These are phyloP conservation scores for Aspergillus bombycis DNA, from an alignment of 2,329 filamentous ascomycete genomes.

Conservation along the genomic window DNA sequence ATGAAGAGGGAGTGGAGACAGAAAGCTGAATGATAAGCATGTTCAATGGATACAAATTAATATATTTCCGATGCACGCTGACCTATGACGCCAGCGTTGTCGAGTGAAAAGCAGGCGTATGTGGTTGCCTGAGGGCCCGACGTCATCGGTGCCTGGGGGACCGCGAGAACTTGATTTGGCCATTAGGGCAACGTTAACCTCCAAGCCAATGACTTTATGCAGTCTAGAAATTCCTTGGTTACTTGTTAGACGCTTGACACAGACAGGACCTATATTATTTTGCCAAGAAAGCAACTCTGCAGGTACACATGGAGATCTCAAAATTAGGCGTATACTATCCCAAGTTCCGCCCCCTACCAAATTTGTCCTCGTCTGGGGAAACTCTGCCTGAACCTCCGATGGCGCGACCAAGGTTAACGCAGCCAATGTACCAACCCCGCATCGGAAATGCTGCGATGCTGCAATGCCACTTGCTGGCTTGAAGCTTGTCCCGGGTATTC, in stretches of 20 bases:
- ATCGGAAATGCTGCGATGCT: conserved; percentile 17
- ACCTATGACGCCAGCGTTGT: too few species aligned
- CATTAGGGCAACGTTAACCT: not conserved
- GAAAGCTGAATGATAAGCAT: not conserved
- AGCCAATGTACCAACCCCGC: conserved; percentile 11
- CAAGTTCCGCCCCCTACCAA: not conserved
- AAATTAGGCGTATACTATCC: not conserved
- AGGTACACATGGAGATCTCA: not conserved
- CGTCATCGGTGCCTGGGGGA: not conserved
- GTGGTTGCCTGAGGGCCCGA: conserved; percentile 3
- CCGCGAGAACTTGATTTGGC: not conserved
- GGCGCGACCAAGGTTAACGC: not conserved
- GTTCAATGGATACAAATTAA: too few species aligned
- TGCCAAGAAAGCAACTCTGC: not conserved
- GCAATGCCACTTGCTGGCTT: not conserved
- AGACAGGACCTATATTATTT: not conserved
- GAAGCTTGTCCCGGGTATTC: not conserved
- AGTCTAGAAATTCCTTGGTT: not conserved
- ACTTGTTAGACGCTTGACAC: too few species aligned
- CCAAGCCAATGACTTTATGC: not conserved
- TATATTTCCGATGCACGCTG: too few species aligned
- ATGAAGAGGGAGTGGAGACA: not conserved
- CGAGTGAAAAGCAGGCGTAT: not conserved
- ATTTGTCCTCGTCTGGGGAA: not conserved
- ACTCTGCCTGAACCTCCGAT: not conserved